phyloP scores from a whole-genome alignment of 305 asterid genomes.

The Fraxinus velutina region DNA sequence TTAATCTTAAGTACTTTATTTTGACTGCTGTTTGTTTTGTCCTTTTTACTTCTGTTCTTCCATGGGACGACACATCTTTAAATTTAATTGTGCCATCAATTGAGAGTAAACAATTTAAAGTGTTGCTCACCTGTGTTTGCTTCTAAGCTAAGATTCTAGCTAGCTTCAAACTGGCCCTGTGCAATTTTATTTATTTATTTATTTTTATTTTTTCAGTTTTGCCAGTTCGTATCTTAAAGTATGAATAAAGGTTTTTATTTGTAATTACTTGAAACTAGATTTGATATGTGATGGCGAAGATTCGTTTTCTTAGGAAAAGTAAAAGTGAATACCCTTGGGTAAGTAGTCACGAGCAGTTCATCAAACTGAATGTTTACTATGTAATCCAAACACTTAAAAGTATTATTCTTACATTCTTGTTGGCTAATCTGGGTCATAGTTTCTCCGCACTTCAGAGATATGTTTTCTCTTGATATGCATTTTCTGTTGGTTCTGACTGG shows the following conservation, averaged over 20 bases:
- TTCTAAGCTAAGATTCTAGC: not conserved
- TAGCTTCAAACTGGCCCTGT: not conserved
- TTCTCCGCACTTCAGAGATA: not conserved
- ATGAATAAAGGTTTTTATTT: not conserved
- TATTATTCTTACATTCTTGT: not conserved
- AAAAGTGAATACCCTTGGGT: not conserved
- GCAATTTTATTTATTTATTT: not conserved
- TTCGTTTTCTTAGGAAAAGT: not conserved
- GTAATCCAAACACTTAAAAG: not conserved
- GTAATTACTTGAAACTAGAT: not conserved
- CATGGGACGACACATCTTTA: not conserved
- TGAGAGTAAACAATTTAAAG: not conserved
- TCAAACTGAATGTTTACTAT: not conserved
- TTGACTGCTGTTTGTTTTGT: not conserved
- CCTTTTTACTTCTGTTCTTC: not conserved
- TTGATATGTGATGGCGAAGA: not conserved
- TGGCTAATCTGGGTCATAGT: not conserved
- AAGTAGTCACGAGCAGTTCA: not conserved
- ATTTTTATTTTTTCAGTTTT: not conserved
- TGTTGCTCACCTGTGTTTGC: not conserved
- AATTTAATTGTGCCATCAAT: not conserved
- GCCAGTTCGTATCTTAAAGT: not conserved
- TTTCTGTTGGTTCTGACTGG: constrained; percentile 18
- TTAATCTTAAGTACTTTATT: not conserved
- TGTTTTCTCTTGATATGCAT: constrained; percentile 4